Evolutionary conservation across 2,329 filamentous ascomycete genomes (phyloP), one percentile per base, ranked within the genome.

Genomic region (Pseudogymnoascus sp.): DNA sequence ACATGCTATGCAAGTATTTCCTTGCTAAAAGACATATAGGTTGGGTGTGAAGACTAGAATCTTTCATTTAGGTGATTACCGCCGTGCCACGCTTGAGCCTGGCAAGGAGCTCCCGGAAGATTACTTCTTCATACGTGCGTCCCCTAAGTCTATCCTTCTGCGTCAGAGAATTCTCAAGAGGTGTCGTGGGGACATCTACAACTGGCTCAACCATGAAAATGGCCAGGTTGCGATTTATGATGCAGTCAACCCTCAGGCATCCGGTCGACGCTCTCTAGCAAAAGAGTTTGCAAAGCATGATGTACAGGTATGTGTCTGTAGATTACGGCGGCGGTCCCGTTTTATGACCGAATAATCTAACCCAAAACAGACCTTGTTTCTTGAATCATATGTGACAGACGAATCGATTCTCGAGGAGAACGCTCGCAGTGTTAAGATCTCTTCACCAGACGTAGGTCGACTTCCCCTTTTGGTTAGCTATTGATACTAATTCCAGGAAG

Each of bases 211-310:
- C 71, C 90, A 97, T 69, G 95, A 97, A 72, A 97, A 97, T 70
- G 95, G 95, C 11, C 95, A 99, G 73, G 93, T 99, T 63, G 95
- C 95, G 63, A 97, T 99, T 65, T 99, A 97, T 74, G 95, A 99
- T 76, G 95, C 96, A 29, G 96, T 99, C 16, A 99, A 99, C 71
- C 93, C 93, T 4, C 87, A 95, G 19, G 87, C 91, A 19, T 86
- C 84, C 64, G 93, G 92, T 14, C 86, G 95, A 56, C 85, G 88
- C 63, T 89, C 91, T 10, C 80, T 99, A 16, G 93, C 92, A 4
- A 96, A 96, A 76, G 95, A 99, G 72, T 96, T 99, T 74, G 88
- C 90, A n/a, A 97, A 97, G 77, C 91, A 97, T 73, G 91, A 96
- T 72, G 93, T 99, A 64, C 89, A 93, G 81, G 89, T 90, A 76